Conservation (phyloP, 2,329 filamentous ascomycete genomes). For the Chaetothyriales sp. region DNA sequence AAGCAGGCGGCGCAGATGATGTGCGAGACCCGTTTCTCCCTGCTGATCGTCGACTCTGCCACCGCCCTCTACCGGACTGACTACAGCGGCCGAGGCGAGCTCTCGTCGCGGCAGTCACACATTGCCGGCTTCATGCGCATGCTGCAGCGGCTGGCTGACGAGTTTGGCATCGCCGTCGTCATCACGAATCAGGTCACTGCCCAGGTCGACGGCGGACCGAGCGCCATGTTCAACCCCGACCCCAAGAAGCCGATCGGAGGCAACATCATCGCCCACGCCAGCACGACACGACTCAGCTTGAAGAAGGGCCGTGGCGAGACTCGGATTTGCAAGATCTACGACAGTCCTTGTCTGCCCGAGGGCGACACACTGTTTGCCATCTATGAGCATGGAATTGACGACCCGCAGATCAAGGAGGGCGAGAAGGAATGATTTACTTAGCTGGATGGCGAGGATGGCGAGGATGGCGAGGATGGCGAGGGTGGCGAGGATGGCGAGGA, state of each 20-base stretch:
- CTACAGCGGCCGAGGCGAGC: slow-evolving; percentile 88
- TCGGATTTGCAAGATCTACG: slow-evolving; percentile 96
- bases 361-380: slow-evolving; percentile 96
- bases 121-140: slow-evolving; percentile 38
- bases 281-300: slow-evolving; percentile 82
- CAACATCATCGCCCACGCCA: slow-evolving; percentile 96
- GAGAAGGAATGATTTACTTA: slow-evolving; percentile 53
- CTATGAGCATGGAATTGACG: slow-evolving; percentile 89
- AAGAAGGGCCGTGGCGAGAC: slow-evolving; percentile 95
- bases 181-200: slow-evolving; percentile 99
- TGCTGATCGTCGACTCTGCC: slow-evolving; percentile 90
- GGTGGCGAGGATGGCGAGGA: no score
- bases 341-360: slow-evolving; percentile 91
- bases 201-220: slow-evolving; percentile 91
- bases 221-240: slow-evolving; percentile 97
- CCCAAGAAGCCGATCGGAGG: slow-evolving; percentile 98
- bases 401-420: slow-evolving; percentile 87
- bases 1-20: slow-evolving; percentile 97
- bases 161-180: slow-evolving; percentile 93
- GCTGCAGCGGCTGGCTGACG: slow-evolving; percentile 42
- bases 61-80: slow-evolving; percentile 93
- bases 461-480: no score
- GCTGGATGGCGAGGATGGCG: background rate
- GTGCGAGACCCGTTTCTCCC: slow-evolving; percentile 95
- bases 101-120: slow-evolving; percentile 69